Evolutionary conservation across 352 stramenopile species (phyloP).

Genomic region (Blastocystis hominis): DNA sequence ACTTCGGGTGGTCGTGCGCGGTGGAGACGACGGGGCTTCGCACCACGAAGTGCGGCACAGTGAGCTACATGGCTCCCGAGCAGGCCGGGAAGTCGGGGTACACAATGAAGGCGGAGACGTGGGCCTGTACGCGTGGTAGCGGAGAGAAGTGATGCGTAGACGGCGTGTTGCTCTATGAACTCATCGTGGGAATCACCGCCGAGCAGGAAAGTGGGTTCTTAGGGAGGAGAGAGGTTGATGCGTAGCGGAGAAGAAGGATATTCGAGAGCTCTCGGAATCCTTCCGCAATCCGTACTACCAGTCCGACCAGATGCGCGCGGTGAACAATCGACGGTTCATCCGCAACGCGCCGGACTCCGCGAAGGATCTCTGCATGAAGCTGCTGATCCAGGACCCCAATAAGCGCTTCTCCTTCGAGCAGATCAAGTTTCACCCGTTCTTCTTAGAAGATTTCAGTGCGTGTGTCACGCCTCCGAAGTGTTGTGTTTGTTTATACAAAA

Average conservation of each 20-base stretch:
- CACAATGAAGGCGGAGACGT: background rate
- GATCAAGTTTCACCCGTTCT: conserved; percentile 24
- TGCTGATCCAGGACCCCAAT: background rate
- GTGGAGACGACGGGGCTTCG: background rate
- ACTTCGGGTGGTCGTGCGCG: conserved; percentile 26
- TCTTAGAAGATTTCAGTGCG: background rate
- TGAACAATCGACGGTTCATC: background rate
- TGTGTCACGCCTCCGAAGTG: background rate
- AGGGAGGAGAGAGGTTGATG: background rate
- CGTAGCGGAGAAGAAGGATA: conserved; percentile 7
- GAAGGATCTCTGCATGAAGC: background rate
- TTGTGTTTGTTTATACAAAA: background rate
- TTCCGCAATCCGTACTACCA: background rate
- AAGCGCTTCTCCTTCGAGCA: conserved; percentile 9
- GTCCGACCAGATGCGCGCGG: background rate
- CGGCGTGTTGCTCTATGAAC: conserved; percentile 4
- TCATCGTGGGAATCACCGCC: background rate
- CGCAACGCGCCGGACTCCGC: background rate
- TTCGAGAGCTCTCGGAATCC: background rate
- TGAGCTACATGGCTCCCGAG: conserved; percentile 26
- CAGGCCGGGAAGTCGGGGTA: background rate
- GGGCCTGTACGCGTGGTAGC: background rate
- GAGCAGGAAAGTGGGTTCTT: background rate
- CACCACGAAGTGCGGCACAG: conserved; percentile 5
- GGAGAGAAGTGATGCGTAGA: conserved; percentile 11